Evolutionary conservation across 192 early-diverging fungal species (phyloP), one percentile per base, ranked within the genome.

Genomic region (Dissophora ornata): DNA sequence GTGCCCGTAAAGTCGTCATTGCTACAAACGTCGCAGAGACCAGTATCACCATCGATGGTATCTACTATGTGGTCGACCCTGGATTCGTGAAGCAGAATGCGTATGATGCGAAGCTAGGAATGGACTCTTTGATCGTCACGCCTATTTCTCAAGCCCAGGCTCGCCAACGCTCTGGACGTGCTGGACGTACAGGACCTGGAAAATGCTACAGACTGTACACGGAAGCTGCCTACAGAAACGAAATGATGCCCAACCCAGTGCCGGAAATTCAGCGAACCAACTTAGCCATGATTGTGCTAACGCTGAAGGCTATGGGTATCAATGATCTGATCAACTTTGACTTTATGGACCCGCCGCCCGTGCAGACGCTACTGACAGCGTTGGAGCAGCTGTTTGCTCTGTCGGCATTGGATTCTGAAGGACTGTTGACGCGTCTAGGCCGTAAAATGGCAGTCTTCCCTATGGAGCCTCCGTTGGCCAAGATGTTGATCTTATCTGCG

Each of bases 21-120:
- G 95, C 97, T 2, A 99, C 97, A 5, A 99, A 99, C 83, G 97
- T 99, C 79, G 97, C 97, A 28, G 97, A 99, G 84, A 99, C 97
- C 4, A 95, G 93, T 57, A 91, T 99, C 61, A 99, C 97, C 0
- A 96, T 99, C 56, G 97, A 99, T 79, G 97, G 97, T 52, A 90
- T 99, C 49, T 90, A 92, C 29, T 99, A 96, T 71, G 97, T 99
- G 9, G 90, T 99, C 19, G 97, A 99, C 78, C 89, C 93, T 30
- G 97, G 97, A 29, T 99, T 94, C 77, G 90, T 89, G 66, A 99
- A 99, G 79, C 96, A 97, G 71, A 99, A 97, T 56, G 94, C 91
- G 46, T 99, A 94, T 82, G 96, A 99, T 77, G 92, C 97, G 49
- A 92, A 95, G 54, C 88, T 97, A 1, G 96, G 97, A 48, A 99